phyloP scores from a whole-genome alignment of 1,284 basidiomycete species.

The Pascua sp. region DNA sequence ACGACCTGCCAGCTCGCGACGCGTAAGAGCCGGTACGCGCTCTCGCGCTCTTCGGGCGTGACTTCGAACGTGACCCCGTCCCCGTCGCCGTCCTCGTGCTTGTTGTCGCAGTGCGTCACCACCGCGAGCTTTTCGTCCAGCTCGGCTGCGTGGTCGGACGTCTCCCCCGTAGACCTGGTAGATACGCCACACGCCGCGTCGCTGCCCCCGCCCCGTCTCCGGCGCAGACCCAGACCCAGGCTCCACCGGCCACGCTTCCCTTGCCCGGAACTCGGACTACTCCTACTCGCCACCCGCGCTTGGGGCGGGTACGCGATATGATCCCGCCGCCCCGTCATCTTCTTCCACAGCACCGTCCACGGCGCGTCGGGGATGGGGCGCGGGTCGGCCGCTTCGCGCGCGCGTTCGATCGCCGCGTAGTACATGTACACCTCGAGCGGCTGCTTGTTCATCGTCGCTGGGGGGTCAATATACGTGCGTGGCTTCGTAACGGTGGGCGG shows the following conservation, averaged over 20 bases:
- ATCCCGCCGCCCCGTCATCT: slow-evolving; percentile 2
- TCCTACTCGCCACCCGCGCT: background rate
- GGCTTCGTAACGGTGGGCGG: too few relatives aligned
- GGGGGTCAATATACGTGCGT: background rate
- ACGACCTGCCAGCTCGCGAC: slow-evolving; percentile 18
- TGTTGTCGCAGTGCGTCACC: background rate
- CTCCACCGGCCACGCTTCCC: background rate
- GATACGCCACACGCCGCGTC: too few relatives aligned
- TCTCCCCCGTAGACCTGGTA: too few relatives aligned
- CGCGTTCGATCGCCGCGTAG: slow-evolving; percentile 17
- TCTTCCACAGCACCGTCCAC: slow-evolving; percentile 10
- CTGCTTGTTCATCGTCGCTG: slow-evolving; percentile 16
- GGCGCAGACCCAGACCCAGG: background rate
- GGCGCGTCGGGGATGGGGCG: slow-evolving; percentile 21
- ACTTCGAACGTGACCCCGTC: too few relatives aligned
- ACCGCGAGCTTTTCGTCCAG: background rate
- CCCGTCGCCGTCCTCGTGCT: background rate
- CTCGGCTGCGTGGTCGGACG: background rate
- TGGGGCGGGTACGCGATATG: slow-evolving; percentile 4
- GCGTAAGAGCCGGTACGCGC: slow-evolving; percentile 15
- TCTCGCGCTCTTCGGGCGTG: background rate
- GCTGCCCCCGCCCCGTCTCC: background rate
- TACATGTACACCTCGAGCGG: slow-evolving; percentile 20
- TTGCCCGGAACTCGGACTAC: background rate
- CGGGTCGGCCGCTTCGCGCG: slow-evolving; percentile 12